Evolutionary conservation across 768 basidiomycete genomes (phyloP).

Genomic region (Podaxis mareebaensis): DNA sequence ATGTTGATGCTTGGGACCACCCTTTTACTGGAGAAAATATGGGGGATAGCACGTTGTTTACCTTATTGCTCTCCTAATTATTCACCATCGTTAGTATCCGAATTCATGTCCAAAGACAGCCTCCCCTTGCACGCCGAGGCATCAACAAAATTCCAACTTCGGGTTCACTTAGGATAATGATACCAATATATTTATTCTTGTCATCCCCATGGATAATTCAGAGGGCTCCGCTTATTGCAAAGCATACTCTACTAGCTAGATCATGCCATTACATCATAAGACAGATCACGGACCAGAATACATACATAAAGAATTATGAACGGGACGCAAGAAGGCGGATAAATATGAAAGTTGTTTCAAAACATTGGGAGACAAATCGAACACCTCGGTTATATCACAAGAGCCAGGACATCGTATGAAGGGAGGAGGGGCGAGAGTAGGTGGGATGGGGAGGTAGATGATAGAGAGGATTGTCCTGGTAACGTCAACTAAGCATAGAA

Average conservation of each 20-base stretch:
- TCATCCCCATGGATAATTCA: constrained; percentile 10
- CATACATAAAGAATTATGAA: constrained; percentile 9
- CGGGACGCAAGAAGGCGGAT: constrained; percentile 2
- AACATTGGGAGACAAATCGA: constrained; percentile 1
- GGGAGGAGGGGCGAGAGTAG: not conserved
- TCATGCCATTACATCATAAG: constrained; percentile 2
- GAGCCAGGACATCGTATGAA: not conserved
- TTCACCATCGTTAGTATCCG: not conserved
- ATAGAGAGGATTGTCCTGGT: not conserved
- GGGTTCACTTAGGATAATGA: constrained; percentile 1
- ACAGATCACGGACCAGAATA: constrained; percentile 9
- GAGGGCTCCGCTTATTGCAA: constrained; percentile 9
- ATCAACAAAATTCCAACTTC: not conserved
- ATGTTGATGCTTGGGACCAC: not conserved
- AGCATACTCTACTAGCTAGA: constrained; percentile 9
- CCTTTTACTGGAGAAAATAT: not conserved
- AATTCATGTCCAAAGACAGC: not conserved
- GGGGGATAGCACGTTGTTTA: not conserved
- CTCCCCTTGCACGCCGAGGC: not conserved
- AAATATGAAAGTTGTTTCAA: constrained; percentile 12
- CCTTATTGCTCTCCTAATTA: not conserved
- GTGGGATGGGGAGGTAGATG: not conserved
- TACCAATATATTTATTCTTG: constrained; percentile 15
- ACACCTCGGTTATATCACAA: not conserved
- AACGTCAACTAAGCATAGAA: not conserved